These are phyloP conservation scores for Russula brevipes DNA, from an alignment of 768 basidiomycete genomes.

Conservation along the genomic window DNA sequence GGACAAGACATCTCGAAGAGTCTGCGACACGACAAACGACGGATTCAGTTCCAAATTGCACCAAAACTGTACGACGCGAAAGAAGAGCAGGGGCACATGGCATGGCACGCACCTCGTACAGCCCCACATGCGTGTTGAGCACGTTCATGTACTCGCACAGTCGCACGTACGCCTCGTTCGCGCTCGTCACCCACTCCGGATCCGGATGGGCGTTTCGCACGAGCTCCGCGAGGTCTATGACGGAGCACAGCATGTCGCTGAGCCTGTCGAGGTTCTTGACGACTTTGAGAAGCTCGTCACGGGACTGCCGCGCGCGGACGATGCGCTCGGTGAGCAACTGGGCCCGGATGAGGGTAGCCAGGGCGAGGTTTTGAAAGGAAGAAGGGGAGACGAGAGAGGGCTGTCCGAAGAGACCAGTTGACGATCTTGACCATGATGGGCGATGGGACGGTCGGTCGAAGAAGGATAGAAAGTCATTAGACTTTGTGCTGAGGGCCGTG, in stretches of 20 bases:
- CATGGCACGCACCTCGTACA: constrained; percentile 69
- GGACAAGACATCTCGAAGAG: constrained; percentile 62
- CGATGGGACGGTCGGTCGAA: constrained; percentile 61
- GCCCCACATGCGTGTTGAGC: constrained; percentile 85
- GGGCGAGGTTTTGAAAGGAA: constrained; percentile 65
- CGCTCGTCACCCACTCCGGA: constrained; percentile 71
- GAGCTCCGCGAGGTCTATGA: constrained; percentile 94
- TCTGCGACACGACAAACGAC: constrained; percentile 38
- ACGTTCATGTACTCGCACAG: constrained; percentile 98
- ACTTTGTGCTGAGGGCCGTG: constrained; percentile 36
- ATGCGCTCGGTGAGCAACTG: constrained; percentile 82
- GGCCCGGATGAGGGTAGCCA: constrained; percentile 76
- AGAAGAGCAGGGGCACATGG: constrained; percentile 11
- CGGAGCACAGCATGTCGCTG: constrained; percentile 91
- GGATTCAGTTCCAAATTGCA: too few species aligned
- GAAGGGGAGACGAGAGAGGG: constrained; percentile 62
- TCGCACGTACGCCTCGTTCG: constrained; percentile 83
- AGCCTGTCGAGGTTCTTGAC: constrained; percentile 96
- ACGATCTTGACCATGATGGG: constrained; percentile 40
- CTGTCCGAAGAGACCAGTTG: constrained; percentile 85
- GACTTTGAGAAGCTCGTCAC: constrained; percentile 71
- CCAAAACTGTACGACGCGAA: too few species aligned
- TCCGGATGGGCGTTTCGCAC: constrained; percentile 93
- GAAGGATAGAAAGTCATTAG: constrained; percentile 53
- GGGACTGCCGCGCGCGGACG: constrained; percentile 62